Conservation (phyloP, 352 stramenopile species). For the Phytophthora ramorum region DNA sequence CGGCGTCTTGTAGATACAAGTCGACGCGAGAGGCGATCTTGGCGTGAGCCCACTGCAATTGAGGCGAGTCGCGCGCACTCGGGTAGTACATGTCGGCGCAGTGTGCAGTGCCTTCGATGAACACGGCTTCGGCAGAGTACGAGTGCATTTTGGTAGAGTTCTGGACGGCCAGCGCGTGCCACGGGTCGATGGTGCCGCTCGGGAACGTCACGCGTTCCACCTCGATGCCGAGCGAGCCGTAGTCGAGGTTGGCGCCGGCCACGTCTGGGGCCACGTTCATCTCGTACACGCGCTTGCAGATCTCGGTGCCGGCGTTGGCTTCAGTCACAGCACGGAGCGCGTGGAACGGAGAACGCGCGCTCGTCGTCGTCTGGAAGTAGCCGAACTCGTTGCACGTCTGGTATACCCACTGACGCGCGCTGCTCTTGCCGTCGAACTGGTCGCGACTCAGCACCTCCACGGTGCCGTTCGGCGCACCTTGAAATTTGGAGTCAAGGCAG, state of each 20-base stretch:
- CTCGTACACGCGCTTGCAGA: conserved; percentile 87
- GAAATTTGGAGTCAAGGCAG: conserved; percentile 84
- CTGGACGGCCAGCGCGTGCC: conserved; percentile 81
- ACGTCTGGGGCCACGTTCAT: conserved; percentile 69
- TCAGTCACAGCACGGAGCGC: conserved; percentile 73
- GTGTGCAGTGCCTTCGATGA: conserved; percentile 84
- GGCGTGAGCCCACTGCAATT: conserved; percentile 71
- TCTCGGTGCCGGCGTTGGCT: conserved; percentile 70
- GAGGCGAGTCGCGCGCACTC: conserved; percentile 51
- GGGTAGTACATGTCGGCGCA: conserved; percentile 88
- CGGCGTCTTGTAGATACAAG: conserved; percentile 43
- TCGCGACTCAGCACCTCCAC: conserved; percentile 68
- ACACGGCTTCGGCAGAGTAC: conserved; percentile 61
- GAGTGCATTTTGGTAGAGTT: conserved; percentile 72
- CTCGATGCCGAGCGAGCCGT: conserved; percentile 78
- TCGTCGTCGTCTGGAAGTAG: conserved; percentile 86
- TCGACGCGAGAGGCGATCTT: conserved; percentile 65
- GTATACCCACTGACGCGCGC: conserved; percentile 85
- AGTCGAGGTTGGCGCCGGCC: conserved; percentile 72
- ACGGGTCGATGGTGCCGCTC: conserved; percentile 87
- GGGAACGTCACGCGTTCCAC: conserved; percentile 84
- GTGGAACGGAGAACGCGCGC: conserved; percentile 64
- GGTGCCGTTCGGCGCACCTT: conserved; percentile 67
- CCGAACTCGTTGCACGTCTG: conserved; percentile 92
- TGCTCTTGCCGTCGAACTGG: conserved; percentile 75